Evolutionary conservation across 148 eudicot species (phyloP).

Genomic region (Fagopyrum tataricum): DNA sequence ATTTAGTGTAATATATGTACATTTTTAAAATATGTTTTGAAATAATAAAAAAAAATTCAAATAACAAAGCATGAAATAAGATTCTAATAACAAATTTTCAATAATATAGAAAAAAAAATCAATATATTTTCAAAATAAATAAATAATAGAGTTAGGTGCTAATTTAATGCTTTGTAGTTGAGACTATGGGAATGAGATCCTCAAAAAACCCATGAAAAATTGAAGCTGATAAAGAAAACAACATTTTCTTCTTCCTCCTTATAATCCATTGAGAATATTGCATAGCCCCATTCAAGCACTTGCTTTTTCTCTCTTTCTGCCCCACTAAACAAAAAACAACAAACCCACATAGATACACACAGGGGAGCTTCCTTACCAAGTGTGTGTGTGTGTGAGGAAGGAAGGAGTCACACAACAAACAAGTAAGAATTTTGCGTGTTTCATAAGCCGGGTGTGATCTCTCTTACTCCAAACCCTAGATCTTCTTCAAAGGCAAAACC

Average conservation of each 20-base stretch:
- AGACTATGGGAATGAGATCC: background rate
- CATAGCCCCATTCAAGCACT: background rate
- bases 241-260: background rate
- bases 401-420: background rate
- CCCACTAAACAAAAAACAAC: slow-evolving; percentile 10
- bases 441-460: slow-evolving; percentile 5
- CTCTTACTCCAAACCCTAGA: slow-evolving; percentile 9
- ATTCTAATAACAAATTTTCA: no score
- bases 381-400: background rate
- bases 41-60: no score
- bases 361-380: slow-evolving; percentile 12
- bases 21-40: no score
- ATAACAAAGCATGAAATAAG: no score
- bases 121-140: background rate
- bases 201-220: background rate
- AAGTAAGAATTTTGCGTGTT: background rate
- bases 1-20: no score
- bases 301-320: background rate
- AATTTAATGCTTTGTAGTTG: slow-evolving; percentile 10
- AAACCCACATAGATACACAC: slow-evolving; percentile 1
- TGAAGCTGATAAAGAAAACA: background rate
- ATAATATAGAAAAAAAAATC: no score
- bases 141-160: slow-evolving; percentile 1
- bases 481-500: background rate
- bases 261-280: background rate